Evolutionary conservation across 805 yeast genomes (phyloP).

Genomic region (Monosporozyma servazzii): DNA sequence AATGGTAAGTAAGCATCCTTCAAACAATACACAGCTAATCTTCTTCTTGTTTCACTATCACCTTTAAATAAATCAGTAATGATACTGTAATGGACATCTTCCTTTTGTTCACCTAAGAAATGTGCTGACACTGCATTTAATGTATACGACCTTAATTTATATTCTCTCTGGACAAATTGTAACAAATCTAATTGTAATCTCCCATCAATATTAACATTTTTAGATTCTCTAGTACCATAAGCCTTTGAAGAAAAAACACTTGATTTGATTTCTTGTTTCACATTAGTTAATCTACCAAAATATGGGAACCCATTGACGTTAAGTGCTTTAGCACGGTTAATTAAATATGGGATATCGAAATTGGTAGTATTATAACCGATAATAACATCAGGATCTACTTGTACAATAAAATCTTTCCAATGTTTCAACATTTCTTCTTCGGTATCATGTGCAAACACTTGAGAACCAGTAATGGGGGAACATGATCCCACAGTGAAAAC

Average conservation of each 20-base stretch:
- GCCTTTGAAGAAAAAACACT: slow-evolving; percentile 88
- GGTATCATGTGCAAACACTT: slow-evolving; percentile 62
- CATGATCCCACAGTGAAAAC: slow-evolving; percentile 92
- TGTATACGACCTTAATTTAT: slow-evolving; percentile 88
- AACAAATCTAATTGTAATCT: slow-evolving; percentile 89
- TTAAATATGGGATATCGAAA: slow-evolving; percentile 87
- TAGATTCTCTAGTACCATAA: slow-evolving; percentile 90
- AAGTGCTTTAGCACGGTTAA: slow-evolving; percentile 78
- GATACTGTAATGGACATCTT: slow-evolving; percentile 95
- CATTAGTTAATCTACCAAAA: slow-evolving; percentile 65
- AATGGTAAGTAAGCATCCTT: slow-evolving; percentile 93
- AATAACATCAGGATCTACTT: slow-evolving; percentile 89
- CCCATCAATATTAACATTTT: slow-evolving; percentile 87
- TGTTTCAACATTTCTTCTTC: slow-evolving; percentile 76
- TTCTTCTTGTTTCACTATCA: slow-evolving; percentile 80
- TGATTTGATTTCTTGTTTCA: slow-evolving; percentile 72
- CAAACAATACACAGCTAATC: slow-evolving; percentile 93
- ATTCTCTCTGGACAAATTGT: slow-evolving; percentile 90
- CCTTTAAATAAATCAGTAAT: slow-evolving; percentile 94
- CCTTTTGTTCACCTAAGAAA: slow-evolving; percentile 90
- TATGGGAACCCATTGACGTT: slow-evolving; percentile 62
- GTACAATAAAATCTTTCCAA: slow-evolving; percentile 81
- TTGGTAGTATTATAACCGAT: slow-evolving; percentile 94
- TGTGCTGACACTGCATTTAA: slow-evolving; percentile 92
- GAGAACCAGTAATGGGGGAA: slow-evolving; percentile 88